Evolutionary conservation across 805 yeast genomes (phyloP).

Genomic region (Lipomyces lipofer): DNA sequence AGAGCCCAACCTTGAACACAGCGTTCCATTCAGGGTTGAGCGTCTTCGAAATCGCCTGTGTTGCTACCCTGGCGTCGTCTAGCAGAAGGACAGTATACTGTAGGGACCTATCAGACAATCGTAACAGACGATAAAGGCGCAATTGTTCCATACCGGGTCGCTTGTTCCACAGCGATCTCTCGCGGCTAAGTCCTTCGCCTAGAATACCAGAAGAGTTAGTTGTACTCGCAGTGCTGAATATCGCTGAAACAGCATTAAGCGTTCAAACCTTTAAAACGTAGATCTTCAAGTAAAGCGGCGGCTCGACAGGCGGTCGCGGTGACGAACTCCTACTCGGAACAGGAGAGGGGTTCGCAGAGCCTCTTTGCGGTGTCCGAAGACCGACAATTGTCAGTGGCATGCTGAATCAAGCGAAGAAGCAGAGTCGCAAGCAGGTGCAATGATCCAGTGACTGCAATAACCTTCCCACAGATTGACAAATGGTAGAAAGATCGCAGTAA

Average conservation of each 20-base stretch:
- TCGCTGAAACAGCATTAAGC: too few species aligned
- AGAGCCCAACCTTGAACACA: slow-evolving; percentile 51
- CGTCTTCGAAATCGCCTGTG: slow-evolving; percentile 66
- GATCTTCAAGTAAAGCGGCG: slow-evolving; percentile 11
- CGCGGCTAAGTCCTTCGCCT: slow-evolving; percentile 29
- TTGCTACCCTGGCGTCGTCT: slow-evolving; percentile 37
- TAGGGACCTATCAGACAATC: neutral
- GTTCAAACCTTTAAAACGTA: slow-evolving; percentile 13
- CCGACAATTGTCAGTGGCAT: too few species aligned
- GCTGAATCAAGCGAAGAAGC: too few species aligned
- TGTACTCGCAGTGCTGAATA: too few species aligned
- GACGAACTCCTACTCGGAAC: slow-evolving; percentile 5
- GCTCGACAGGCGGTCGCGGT: slow-evolving; percentile 11
- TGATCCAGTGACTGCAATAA: too few species aligned
- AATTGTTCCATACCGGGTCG: slow-evolving; percentile 26
- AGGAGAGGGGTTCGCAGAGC: neutral
- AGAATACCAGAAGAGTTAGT: neutral
- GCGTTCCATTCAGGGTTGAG: slow-evolving; percentile 80
- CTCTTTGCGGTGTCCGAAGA: neutral
- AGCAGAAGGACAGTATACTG: slow-evolving; percentile 34
- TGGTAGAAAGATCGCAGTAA: too few species aligned
- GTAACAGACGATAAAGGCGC: neutral
- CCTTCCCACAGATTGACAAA: too few species aligned
- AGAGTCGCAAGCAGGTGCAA: too few species aligned
- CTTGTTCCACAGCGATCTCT: slow-evolving; percentile 24